A percentile compares a stretch with the other conserved stretches of the same genome.
Evolutionary conservation across 352 stramenopile genomes (phyloP).

Genomic region (Globisporangium nodosum): DNA sequence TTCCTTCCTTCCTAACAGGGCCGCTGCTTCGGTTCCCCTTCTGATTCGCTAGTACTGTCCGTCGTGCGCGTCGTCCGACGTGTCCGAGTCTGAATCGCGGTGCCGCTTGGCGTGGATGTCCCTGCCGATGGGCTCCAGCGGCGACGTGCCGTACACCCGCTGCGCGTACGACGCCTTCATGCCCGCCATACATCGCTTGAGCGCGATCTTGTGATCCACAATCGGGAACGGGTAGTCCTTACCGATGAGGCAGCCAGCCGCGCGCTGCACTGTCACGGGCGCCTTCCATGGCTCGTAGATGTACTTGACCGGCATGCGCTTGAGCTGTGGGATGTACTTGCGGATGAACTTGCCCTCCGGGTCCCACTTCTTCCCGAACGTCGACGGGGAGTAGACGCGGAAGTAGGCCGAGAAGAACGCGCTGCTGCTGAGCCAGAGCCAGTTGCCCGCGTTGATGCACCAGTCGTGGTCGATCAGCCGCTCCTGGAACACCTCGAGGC

Average conservation of each 20-base stretch:
- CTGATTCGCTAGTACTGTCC: background rate
- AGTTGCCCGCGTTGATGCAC: constrained; percentile 97
- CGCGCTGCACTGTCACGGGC: constrained; percentile 49
- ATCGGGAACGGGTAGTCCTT: constrained; percentile 95
- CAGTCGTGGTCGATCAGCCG: constrained; percentile 96
- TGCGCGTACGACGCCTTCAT: constrained; percentile 83
- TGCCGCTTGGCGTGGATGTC: constrained; percentile 1
- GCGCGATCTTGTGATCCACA: constrained; percentile 77
- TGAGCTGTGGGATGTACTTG: constrained; percentile 90
- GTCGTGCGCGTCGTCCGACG: constrained; percentile 7
- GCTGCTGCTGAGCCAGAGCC: constrained; percentile 94
- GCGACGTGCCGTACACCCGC: constrained; percentile 11
- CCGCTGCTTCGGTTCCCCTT: background rate
- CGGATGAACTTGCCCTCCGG: constrained; percentile 88
- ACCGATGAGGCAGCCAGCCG: constrained; percentile 84
- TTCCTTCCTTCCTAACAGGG: background rate
- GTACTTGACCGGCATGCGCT: constrained; percentile 82
- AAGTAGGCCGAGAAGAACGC: constrained; percentile 98
- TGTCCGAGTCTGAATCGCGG: constrained; percentile 8
- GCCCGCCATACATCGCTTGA: constrained; percentile 61
- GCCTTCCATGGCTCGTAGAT: constrained; percentile 63
- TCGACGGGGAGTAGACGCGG: constrained; percentile 92
- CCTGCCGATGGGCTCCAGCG: background rate
- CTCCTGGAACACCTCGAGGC: constrained; percentile 89
- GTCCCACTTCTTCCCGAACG: constrained; percentile 97